Percentiles rank a stretch among this genome's conserved stretches.
Conservation (phyloP, 2,329 filamentous ascomycete species). For the Aspergillus tanneri region DNA sequence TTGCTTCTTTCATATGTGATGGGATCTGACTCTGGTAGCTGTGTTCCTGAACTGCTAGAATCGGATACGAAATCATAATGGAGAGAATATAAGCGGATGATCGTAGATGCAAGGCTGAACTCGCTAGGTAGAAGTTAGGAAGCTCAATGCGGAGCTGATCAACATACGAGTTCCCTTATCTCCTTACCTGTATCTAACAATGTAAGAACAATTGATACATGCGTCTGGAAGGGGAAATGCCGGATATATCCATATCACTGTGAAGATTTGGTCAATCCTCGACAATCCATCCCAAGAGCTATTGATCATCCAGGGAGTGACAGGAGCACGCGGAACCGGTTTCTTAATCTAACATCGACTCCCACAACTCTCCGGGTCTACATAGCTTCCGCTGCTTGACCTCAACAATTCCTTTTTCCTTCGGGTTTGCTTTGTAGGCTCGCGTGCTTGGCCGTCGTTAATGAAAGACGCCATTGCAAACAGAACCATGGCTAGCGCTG, state of each 20-base stretch:
- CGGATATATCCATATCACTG: too few species aligned
- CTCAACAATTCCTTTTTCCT: constrained; percentile 47
- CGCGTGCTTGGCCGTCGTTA: constrained; percentile 33
- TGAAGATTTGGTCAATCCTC: too few species aligned
- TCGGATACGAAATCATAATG: background rate
- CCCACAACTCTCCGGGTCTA: constrained; percentile 49
- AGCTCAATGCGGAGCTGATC: too few species aligned
- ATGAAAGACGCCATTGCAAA: constrained; percentile 63
- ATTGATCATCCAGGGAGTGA: constrained; percentile 54
- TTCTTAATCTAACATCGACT: constrained; percentile 50
- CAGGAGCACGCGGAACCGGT: constrained; percentile 41
- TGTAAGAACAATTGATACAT: too few species aligned
- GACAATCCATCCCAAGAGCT: constrained; percentile 69
- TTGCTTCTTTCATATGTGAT: background rate
- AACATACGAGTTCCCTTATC: too few species aligned
- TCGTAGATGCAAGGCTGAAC: background rate
- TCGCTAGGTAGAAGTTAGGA: too few species aligned
- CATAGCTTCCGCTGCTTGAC: constrained; percentile 51
- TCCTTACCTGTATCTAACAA: too few species aligned
- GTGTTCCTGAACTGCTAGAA: constrained; percentile 14
- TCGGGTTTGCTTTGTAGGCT: constrained; percentile 36
- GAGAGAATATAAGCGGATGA: background rate
- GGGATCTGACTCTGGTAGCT: constrained; percentile 4
- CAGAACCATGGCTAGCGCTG: constrained; percentile 62
- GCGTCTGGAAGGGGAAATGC: too few species aligned